Conservation (phyloP, 202 grass and related monocot genomes). For the Zizania palustris region DNA sequence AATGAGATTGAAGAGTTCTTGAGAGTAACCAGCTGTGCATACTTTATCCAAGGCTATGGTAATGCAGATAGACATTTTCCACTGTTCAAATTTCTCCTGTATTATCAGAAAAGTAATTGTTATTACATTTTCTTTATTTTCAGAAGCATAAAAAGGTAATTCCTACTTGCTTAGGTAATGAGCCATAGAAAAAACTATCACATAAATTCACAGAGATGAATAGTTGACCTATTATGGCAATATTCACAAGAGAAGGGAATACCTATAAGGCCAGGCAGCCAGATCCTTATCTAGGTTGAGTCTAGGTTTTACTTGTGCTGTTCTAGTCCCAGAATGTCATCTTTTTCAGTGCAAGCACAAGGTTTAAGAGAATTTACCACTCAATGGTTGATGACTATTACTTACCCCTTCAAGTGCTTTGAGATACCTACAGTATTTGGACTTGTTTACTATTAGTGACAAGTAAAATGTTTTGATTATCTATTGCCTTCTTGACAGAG, state of each 20-base stretch:
- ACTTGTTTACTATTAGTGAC: conserved; percentile 7
- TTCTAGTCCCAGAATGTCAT: not conserved
- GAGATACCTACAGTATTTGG: not conserved
- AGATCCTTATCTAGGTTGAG: not conserved
- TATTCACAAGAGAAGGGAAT: conserved; percentile 5
- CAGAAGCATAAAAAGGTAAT: conserved; percentile 12
- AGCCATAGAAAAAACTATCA: not conserved
- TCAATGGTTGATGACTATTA: no score
- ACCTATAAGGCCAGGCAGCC: not conserved
- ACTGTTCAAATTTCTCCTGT: conserved; percentile 13
- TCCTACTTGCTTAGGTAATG: not conserved
- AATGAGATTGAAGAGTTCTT: conserved; percentile 96
- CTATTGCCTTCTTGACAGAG: conserved; percentile 13
- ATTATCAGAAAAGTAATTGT: conserved; percentile 26
- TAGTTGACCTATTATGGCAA: not conserved
- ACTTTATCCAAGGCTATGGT: conserved; percentile 93
- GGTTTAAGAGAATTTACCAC: not conserved
- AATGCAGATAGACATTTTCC: conserved; percentile 38
- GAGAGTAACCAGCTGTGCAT: conserved; percentile 90
- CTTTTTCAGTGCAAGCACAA: conserved; percentile 23
- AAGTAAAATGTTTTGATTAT: conserved; percentile 31
- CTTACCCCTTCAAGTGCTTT: no score
- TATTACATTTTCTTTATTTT: not conserved
- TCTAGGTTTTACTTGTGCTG: conserved; percentile 17
- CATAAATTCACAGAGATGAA: not conserved